A percentile compares a stretch with the other conserved stretches of the same genome.
phyloP scores from a whole-genome alignment of 2,329 filamentous ascomycete species.

The Fusarium beomiforme region DNA sequence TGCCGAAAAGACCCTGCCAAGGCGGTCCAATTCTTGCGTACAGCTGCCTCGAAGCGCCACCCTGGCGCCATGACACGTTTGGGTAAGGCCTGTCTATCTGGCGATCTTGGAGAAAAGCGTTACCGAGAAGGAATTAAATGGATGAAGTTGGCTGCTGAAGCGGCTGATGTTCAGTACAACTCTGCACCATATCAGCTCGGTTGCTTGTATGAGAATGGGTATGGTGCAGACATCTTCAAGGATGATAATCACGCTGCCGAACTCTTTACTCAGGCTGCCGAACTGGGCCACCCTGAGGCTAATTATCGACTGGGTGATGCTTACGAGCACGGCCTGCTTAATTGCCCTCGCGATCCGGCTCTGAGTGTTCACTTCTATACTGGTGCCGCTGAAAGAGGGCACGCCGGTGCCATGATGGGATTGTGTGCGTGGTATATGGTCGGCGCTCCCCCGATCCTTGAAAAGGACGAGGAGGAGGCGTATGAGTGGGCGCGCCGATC shows the following conservation, averaged over 20 bases:
- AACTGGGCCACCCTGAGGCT: constrained; percentile 88
- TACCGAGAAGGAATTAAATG: constrained; percentile 95
- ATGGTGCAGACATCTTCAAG: constrained; percentile 91
- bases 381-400: constrained; percentile 83
- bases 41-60: constrained; percentile 91
- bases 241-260: constrained; percentile 92
- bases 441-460: constrained; percentile 88
- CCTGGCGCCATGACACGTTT: constrained; percentile 94
- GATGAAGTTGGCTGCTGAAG: constrained; percentile 92
- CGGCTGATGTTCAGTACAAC: constrained; percentile 92
- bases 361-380: constrained; percentile 98
- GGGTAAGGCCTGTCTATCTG: constrained; percentile 87
- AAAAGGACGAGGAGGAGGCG: constrained; percentile 95
- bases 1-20: constrained; percentile 89
- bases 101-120: constrained; percentile 86
- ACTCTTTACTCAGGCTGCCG: constrained; percentile 92
- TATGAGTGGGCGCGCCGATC: constrained; percentile 95
- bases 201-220: constrained; percentile 89
- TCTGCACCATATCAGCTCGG: constrained; percentile 91
- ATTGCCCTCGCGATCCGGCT: constrained; percentile 89
- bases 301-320: constrained; percentile 92
- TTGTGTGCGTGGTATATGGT: constrained; percentile 99
- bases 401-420: constrained; percentile 95
- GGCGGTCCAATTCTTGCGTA: constrained; percentile 91
- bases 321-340: constrained; percentile 90